Evolutionary conservation across 306 rosid genomes (phyloP), one percentile per base, ranked within the genome.

Genomic region (Astragalus glycyphyllos): DNA sequence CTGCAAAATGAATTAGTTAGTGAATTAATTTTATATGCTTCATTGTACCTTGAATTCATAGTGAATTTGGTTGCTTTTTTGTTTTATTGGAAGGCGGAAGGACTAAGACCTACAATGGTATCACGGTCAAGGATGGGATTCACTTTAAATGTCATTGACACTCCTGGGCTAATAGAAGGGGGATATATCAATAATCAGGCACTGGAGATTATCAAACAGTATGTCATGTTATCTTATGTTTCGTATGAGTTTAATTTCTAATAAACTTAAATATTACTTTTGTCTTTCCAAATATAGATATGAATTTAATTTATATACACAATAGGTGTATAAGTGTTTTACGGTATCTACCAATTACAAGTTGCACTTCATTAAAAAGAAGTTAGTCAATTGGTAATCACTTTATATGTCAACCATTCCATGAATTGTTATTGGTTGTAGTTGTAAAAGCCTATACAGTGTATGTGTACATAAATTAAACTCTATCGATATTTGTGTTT

Each of bases 91-190:
- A 64, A 93, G 98, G 73, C 98, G 65, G 96, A 93, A 84, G 89
- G 88, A 54, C 81, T 83, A 14, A 83, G 93, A 69, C 92, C 98
- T 11, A 84, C 88, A 80, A 93, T 87, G 86, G 90, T 88, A 12
- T 88, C 97, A 0, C 91, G 96, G 4, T 44, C 88, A 1, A 87
- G 93, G 69, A 89, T 89, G 17, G 98, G 97, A 42, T 93, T 93
- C 79, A 88, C 89, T 1, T 71, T 93, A 15, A 93, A 93, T 76
- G 16, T 93, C 78, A 93, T 93, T 31, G 98, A 92, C 79, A 93
- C 98, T 69, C 98, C 97, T 57, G 97, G 98, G 51, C 81, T 93
- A 65, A 90, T 92, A 71, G 98, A 90, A 88, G 98, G 95, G 38
- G 98, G 98, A 66, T 90, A 85, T 71, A 72, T 93, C 81, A 93